Evolutionary conservation across 352 stramenopile species (phyloP).

Genomic region (Albugo candida): DNA sequence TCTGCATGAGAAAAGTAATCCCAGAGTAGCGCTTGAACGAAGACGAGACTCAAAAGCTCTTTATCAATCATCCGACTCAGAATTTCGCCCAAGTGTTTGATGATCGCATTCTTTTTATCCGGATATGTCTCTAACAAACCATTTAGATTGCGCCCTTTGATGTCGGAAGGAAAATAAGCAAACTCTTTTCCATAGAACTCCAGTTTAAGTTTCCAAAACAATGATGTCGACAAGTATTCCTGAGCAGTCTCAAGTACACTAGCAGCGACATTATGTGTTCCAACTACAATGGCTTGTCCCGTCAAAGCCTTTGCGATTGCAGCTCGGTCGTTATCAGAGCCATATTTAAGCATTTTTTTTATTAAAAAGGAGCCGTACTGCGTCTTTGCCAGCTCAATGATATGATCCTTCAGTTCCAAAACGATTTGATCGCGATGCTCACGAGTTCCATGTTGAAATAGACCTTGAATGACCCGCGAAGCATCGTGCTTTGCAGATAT

Average conservation of each 20-base stretch:
- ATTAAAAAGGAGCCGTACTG: slow-evolving; percentile 96
- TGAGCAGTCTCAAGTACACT: slow-evolving; percentile 85
- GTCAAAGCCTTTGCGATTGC: slow-evolving; percentile 82
- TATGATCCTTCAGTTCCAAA: slow-evolving; percentile 79
- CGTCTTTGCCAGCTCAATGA: slow-evolving; percentile 89
- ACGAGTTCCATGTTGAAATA: slow-evolving; percentile 85
- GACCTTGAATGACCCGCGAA: slow-evolving; percentile 87
- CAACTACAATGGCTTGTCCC: slow-evolving; percentile 82
- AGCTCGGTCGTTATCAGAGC: slow-evolving; percentile 52
- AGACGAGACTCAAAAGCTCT: slow-evolving; percentile 69
- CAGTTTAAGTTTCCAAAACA: slow-evolving; percentile 69
- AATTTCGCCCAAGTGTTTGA: slow-evolving; percentile 43
- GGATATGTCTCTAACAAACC: slow-evolving; percentile 49
- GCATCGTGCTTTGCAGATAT: slow-evolving; percentile 92
- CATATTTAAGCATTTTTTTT: slow-evolving; percentile 94
- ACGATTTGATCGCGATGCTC: slow-evolving; percentile 78
- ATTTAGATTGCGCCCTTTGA: slow-evolving; percentile 49
- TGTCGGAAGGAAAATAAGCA: slow-evolving; percentile 68
- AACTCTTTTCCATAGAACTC: slow-evolving; percentile 83
- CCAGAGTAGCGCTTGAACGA: slow-evolving; percentile 79
- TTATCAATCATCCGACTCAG: slow-evolving; percentile 81
- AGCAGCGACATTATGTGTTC: slow-evolving; percentile 87
- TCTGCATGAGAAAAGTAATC: slow-evolving; percentile 76
- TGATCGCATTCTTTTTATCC: slow-evolving; percentile 46
- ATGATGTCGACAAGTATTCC: slow-evolving; percentile 71